Percentiles rank a stretch among this genome's conserved stretches.
These are phyloP conservation scores for Agaricus blazei DNA, from an alignment of 768 basidiomycete species.

Conservation along the genomic window DNA sequence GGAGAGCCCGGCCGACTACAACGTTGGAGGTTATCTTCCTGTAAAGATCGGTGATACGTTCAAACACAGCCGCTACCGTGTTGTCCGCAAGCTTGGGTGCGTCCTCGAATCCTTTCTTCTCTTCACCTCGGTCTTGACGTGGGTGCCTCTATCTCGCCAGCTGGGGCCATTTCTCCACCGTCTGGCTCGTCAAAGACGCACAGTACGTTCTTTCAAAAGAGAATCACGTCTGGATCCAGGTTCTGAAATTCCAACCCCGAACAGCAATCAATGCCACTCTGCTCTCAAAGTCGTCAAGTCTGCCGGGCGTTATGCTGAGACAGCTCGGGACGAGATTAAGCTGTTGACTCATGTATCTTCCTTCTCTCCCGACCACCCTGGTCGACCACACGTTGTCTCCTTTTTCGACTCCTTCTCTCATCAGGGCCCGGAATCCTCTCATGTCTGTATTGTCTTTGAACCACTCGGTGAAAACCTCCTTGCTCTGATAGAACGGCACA, in stretches of 20 bases:
- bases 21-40: conserved; percentile 74
- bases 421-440: conserved; percentile 60
- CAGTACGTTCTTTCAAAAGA: conserved; percentile 42
- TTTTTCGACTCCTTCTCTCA: conserved; percentile 90
- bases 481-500: conserved; percentile 69
- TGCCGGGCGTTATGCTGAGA: conserved; percentile 91
- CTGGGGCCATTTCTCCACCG: conserved; percentile 96
- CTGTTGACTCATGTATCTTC: conserved; percentile 72
- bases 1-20: conserved; percentile 81
- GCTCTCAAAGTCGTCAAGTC: conserved; percentile 96
- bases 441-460: conserved; percentile 91
- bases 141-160: conserved; percentile 28
- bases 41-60: conserved; percentile 81
- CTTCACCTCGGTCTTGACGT: conserved; percentile 17
- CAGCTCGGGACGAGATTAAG: conserved; percentile 95
- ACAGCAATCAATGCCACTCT: conserved; percentile 69
- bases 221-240: conserved; percentile 1
- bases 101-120: conserved; percentile 8
- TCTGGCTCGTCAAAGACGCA: conserved; percentile 82
- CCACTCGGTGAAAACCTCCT: conserved; percentile 78
- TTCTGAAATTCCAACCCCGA: conserved; percentile 6
- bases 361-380: conserved; percentile 71
- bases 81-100: conserved; percentile 89
- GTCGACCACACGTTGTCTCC: conserved; percentile 76
- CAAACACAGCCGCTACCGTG: conserved; percentile 77